A percentile compares a stretch with the other conserved stretches of the same genome.
phyloP scores from a whole-genome alignment of 108 stramenopile species.

The Cyclotella atomus region DNA sequence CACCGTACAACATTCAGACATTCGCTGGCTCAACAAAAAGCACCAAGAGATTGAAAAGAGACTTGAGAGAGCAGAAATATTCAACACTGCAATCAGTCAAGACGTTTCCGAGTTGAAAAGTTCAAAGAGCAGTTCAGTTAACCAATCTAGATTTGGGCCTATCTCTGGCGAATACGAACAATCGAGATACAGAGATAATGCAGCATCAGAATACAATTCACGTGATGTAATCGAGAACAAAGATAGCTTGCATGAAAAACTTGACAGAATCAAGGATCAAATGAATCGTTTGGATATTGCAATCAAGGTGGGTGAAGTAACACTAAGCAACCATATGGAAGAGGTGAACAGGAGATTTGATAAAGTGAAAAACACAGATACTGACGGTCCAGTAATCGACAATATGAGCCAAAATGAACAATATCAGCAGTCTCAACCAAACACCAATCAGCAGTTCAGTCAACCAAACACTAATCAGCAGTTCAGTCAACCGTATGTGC shows the following conservation, averaged over 20 bases:
- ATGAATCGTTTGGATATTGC: constrained; percentile 6
- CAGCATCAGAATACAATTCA: not conserved
- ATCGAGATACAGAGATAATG: not conserved
- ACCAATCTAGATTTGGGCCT: not conserved
- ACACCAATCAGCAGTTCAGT: not conserved
- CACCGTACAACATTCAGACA: constrained; percentile 9
- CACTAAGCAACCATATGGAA: constrained; percentile 4
- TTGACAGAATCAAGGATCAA: not conserved
- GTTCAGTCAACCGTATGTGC: not conserved
- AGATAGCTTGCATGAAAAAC: not conserved
- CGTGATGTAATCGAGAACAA: not conserved
- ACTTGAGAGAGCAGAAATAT: constrained; percentile 14
- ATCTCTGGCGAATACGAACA: not conserved
- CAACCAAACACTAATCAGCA: not conserved
- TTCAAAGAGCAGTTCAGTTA: not conserved
- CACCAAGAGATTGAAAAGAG: constrained; percentile 18
- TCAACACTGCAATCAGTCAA: constrained; percentile 3
- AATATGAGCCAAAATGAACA: not conserved
- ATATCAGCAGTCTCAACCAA: not conserved
- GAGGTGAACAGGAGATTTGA: constrained; percentile 4
- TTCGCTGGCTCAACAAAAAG: constrained; percentile 17
- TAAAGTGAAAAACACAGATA: not conserved
- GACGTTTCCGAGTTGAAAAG: not conserved
- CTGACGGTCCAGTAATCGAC: not conserved
- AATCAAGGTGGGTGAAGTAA: constrained; percentile 7